Conservation (phyloP, 306 rosid genomes). For the Cotoneaster glaucophyllus region DNA sequence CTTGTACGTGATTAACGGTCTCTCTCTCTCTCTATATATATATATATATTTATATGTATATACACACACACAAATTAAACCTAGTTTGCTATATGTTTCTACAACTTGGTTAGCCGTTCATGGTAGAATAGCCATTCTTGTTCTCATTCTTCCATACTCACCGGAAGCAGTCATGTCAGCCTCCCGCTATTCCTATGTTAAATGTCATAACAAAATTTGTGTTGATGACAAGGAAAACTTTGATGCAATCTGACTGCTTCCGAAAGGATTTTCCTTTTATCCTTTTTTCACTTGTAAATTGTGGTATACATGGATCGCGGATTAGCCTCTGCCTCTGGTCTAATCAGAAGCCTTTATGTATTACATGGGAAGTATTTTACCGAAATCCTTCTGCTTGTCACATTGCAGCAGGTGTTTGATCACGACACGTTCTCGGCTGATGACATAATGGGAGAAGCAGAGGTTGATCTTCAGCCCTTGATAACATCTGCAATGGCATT, state of each 20-base stretch:
- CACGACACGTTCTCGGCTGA: conserved; percentile 88
- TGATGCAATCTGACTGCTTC: not conserved
- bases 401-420: conserved; percentile 77
- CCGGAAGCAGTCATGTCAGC: not conserved
- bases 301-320: not conserved
- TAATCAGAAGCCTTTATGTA: not conserved
- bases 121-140: not conserved
- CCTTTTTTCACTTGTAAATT: not conserved
- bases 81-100: not conserved
- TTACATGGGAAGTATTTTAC: not conserved
- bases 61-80: too few relatives aligned
- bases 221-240: not conserved
- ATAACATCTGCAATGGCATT: conserved; percentile 92
- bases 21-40: too few relatives aligned
- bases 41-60: too few relatives aligned
- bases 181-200: not conserved
- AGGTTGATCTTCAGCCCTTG: conserved; percentile 88
- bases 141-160: not conserved
- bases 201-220: not conserved
- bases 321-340: not conserved
- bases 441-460: conserved; percentile 99
- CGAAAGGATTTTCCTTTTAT: not conserved
- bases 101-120: not conserved
- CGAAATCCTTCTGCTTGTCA: conserved; percentile 8
- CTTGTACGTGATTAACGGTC: not conserved